A percentile compares a stretch with the other conserved stretches of the same genome.
Conservation (phyloP, 2,329 filamentous ascomycete genomes). For the Cladosporium halotolerans region DNA sequence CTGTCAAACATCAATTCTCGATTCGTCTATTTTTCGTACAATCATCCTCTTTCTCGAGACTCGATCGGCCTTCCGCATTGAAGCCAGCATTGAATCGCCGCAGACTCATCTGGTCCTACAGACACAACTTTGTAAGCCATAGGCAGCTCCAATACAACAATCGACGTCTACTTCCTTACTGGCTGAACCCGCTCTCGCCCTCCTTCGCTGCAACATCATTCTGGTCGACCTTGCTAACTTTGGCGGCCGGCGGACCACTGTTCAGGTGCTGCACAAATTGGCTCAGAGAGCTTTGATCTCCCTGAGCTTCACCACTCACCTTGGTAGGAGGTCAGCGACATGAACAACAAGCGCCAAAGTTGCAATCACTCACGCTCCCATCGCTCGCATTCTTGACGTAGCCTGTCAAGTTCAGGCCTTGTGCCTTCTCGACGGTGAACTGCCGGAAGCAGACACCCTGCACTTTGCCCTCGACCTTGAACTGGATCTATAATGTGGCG, state of each 20-base stretch:
- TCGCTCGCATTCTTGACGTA: constrained; percentile 42
- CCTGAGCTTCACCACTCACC: constrained; percentile 89
- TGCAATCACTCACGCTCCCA: constrained; percentile 26
- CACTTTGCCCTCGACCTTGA: constrained; percentile 42
- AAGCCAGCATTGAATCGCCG: no score
- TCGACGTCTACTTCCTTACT: constrained; percentile 14
- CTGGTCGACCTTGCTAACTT: constrained; percentile 68
- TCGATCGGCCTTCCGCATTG: no score
- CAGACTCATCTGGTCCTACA: background rate
- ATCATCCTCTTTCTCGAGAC: no score
- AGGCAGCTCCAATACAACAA: background rate
- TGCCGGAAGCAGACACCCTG: constrained; percentile 48
- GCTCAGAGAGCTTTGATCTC: constrained; percentile 56
- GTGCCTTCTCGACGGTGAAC: constrained; percentile 40
- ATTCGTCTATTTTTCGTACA: no score
- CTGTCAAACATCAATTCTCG: no score
- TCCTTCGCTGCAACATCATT: constrained; percentile 59
- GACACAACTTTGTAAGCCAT: background rate
- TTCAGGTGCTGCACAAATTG: constrained; percentile 70
- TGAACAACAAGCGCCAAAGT: background rate
- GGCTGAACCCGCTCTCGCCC: constrained; percentile 59
- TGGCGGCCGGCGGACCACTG: constrained; percentile 64
- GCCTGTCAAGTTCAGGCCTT: constrained; percentile 39
- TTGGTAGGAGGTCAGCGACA: constrained; percentile 32
- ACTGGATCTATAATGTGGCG: constrained; percentile 36